Percentiles rank a stretch among this genome's conserved stretches.
Conservation (phyloP, 805 yeast genomes). For the Wickerhamiella allomyrinae region DNA sequence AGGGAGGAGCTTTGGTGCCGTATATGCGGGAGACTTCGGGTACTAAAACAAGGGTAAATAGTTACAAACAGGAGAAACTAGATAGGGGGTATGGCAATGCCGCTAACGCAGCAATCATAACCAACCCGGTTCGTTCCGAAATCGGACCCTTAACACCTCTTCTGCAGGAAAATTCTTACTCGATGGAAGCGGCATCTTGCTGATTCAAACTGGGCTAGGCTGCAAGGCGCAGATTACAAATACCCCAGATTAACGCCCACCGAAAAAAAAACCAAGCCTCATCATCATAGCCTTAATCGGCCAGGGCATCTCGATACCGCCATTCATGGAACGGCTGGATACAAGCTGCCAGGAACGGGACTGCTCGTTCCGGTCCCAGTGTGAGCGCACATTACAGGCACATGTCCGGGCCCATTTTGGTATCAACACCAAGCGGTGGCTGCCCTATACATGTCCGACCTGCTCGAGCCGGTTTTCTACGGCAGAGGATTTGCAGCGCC, state of each 20-base stretch:
- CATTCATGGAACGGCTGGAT: background rate
- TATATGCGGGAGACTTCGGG: too few species aligned
- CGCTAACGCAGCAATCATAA: too few species aligned
- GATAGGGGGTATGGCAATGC: too few species aligned
- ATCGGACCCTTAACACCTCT: too few species aligned
- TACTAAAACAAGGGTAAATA: too few species aligned
- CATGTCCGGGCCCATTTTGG: background rate
- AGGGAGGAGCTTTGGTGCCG: too few species aligned
- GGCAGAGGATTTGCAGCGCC: background rate
- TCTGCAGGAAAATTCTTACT: too few species aligned
- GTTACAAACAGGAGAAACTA: too few species aligned
- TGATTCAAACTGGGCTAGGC: too few species aligned
- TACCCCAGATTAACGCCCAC: background rate
- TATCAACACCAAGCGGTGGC: conserved; percentile 1
- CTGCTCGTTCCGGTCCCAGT: background rate
- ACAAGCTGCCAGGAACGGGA: background rate
- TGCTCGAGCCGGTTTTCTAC: background rate
- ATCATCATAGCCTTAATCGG: background rate
- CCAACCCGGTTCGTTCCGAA: too few species aligned
- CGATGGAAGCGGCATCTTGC: too few species aligned
- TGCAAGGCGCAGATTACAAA: background rate
- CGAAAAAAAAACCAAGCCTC: background rate
- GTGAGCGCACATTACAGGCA: background rate
- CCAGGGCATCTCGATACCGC: background rate
- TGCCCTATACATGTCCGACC: background rate